Percentiles rank a stretch among this genome's conserved stretches.
These are phyloP conservation scores for Sphaerulina musiva DNA, from an alignment of 2,329 filamentous ascomycete species.

Conservation along the genomic window DNA sequence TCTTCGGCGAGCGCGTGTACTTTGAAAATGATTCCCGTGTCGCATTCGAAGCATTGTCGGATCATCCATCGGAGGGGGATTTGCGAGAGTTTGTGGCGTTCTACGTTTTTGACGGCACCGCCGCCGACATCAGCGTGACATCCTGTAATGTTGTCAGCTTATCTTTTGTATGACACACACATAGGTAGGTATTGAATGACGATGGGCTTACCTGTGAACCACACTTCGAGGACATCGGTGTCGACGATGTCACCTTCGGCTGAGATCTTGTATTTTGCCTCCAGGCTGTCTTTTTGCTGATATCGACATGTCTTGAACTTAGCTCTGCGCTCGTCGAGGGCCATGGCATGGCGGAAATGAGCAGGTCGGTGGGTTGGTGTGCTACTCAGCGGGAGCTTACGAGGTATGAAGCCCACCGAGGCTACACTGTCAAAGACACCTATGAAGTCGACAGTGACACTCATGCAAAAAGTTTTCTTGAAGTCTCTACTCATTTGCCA, in stretches of 20 bases:
- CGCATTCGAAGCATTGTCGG: constrained; percentile 43
- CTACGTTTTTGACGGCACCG: constrained; percentile 39
- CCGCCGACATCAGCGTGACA: constrained; percentile 43
- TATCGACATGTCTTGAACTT: constrained; percentile 42
- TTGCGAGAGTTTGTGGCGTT: constrained; percentile 40
- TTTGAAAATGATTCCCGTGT: constrained; percentile 43
- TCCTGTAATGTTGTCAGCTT: constrained; percentile 19
- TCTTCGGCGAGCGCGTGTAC: constrained; percentile 37
- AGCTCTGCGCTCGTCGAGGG: constrained; percentile 39
- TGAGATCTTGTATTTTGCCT: constrained; percentile 16
- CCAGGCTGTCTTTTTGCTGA: constrained; percentile 29
- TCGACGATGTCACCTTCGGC: constrained; percentile 15
- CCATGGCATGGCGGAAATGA: constrained; percentile 42
- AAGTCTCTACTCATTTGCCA: constrained; percentile 40
- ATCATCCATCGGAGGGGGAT: constrained; percentile 47
- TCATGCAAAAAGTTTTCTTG: constrained; percentile 42
- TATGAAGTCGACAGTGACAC: constrained; percentile 41
- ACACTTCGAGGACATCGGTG: constrained; percentile 35
- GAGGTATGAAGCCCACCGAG: constrained; percentile 37
- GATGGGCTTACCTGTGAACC: constrained; percentile 32
- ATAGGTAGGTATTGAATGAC: no score
- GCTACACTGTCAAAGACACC: constrained; percentile 43
- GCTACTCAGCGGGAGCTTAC: constrained; percentile 37
- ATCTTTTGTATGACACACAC: no score
- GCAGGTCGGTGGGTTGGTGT: constrained; percentile 34